These are phyloP conservation scores for Geranomyces michiganensis DNA, from an alignment of 192 early-diverging fungal species.

Conservation along the genomic window DNA sequence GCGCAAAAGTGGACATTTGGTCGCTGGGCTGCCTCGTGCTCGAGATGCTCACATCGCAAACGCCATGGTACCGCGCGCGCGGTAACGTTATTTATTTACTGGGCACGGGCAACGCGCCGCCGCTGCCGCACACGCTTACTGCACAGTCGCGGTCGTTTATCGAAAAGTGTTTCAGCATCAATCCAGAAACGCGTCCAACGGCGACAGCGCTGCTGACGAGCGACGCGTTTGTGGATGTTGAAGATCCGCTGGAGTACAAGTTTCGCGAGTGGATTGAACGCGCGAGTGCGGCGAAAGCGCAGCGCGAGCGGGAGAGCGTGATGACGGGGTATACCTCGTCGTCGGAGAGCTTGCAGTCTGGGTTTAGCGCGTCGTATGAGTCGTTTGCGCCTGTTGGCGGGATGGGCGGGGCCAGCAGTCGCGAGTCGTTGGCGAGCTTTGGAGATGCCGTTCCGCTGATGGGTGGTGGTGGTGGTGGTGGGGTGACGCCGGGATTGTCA, in stretches of 20 bases:
- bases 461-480: not conserved
- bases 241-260: slow-evolving; percentile 41
- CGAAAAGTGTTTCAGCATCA: slow-evolving; percentile 71
- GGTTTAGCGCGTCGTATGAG: slow-evolving; percentile 2
- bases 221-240: slow-evolving; percentile 68
- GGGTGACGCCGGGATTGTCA: not conserved
- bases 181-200: slow-evolving; percentile 77
- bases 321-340: slow-evolving; percentile 2
- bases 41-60: slow-evolving; percentile 93
- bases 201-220: slow-evolving; percentile 68
- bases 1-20: slow-evolving; percentile 95
- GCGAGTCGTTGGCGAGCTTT: slow-evolving; percentile 4
- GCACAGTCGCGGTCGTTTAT: slow-evolving; percentile 73
- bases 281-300: not conserved
- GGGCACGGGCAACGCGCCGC: slow-evolving; percentile 79
- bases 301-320: slow-evolving; percentile 3
- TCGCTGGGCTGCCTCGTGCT: slow-evolving; percentile 88
- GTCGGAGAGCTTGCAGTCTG: slow-evolving; percentile 4
- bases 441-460: too few species aligned
- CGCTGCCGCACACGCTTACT: slow-evolving; percentile 75
- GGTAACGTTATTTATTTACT: slow-evolving; percentile 71
- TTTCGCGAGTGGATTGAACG: slow-evolving; percentile 44
- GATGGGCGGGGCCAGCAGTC: not conserved
- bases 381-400: not conserved
- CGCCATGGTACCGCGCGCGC: slow-evolving; percentile 73